phyloP scores from a whole-genome alignment of 2,329 filamentous ascomycete species.

The Ascochyta viciae-villosae region DNA sequence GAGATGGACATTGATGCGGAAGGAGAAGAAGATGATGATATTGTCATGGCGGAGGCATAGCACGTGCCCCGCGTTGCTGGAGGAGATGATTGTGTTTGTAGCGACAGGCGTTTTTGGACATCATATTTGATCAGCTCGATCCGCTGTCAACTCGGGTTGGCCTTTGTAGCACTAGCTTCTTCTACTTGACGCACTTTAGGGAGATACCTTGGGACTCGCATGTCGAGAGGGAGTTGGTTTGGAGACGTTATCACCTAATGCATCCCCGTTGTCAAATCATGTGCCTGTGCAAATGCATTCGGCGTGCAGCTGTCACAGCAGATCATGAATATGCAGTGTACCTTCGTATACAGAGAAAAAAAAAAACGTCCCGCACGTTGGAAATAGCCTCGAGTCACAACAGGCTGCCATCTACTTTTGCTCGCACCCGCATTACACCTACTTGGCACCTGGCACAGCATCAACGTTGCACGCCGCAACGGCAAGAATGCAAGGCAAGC shows the following conservation, averaged over 20 bases:
- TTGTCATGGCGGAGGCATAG: conserved; percentile 37
- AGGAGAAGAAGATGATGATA: conserved; percentile 39
- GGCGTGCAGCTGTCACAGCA: conserved; percentile 1
- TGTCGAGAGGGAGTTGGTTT: conserved; percentile 8
- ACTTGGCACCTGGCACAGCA: background rate
- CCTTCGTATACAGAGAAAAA: background rate
- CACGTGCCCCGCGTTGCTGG: background rate
- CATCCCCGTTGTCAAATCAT: background rate
- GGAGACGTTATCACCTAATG: conserved; percentile 6
- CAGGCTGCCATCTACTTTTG: background rate
- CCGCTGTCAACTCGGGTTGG: background rate
- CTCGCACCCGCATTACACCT: background rate
- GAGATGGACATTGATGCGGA: conserved; percentile 35
- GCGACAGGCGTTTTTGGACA: conserved; percentile 8
- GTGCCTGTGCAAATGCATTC: background rate
- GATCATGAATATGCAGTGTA: background rate
- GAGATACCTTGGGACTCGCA: conserved; percentile 33
- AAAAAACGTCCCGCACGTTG: background rate
- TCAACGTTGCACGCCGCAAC: background rate
- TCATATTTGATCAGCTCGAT: background rate
- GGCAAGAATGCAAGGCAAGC: background rate
- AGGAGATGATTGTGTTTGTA: conserved; percentile 9
- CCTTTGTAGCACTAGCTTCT: conserved; percentile 15
- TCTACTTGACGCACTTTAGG: conserved; percentile 19
- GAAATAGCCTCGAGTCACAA: background rate